These are phyloP conservation scores for Escallonia rubra DNA, from an alignment of 129 eudicot species.

Conservation along the genomic window DNA sequence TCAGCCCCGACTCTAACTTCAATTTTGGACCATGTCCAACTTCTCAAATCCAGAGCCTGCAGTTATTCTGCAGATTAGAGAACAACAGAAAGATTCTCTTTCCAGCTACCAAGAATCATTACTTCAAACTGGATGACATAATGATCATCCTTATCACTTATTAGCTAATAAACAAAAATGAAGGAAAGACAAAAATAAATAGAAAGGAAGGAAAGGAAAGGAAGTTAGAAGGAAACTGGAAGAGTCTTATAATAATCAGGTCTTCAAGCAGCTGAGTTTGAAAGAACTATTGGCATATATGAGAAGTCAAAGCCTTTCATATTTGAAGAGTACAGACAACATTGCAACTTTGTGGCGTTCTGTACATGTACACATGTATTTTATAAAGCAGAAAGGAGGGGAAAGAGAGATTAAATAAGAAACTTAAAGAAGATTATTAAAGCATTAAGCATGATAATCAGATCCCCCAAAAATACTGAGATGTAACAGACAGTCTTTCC, in stretches of 20 bases:
- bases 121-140: slow-evolving; percentile 8
- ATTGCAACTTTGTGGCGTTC: too few species aligned
- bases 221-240: too few species aligned
- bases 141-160: neutral
- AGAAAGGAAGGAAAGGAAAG: neutral
- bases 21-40: slow-evolving; percentile 90
- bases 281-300: too few species aligned
- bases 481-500: too few species aligned
- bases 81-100: too few species aligned
- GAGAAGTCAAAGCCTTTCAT: too few species aligned
- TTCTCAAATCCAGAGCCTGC: slow-evolving; percentile 81
- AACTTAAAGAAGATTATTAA: neutral
- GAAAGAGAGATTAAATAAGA: neutral
- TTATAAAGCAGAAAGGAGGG: neutral
- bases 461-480: neutral
- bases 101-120: slow-evolving; percentile 2
- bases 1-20: slow-evolving; percentile 62
- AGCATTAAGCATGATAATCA: neutral
- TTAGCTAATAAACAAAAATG: neutral
- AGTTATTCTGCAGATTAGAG: slow-evolving; percentile 9
- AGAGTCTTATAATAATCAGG: too few species aligned
- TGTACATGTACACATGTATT: too few species aligned
- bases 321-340: too few species aligned
- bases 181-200: neutral
- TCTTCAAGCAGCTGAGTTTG: too few species aligned